phyloP scores from a whole-genome alignment of 2,329 filamentous ascomycete genomes.

The Anthostomella pinea region DNA sequence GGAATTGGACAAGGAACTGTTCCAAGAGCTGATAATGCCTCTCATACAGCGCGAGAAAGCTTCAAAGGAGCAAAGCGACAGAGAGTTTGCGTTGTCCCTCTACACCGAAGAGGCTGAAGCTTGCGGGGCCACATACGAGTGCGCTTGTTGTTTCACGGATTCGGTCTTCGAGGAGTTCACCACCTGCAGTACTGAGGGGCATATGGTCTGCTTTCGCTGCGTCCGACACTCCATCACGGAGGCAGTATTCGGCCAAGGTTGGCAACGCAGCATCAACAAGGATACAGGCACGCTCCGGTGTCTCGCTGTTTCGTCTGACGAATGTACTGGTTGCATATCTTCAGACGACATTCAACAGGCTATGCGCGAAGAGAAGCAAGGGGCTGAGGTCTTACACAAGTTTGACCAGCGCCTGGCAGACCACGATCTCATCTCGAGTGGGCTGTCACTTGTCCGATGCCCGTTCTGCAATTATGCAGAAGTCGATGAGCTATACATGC shows the following conservation, averaged over 20 bases:
- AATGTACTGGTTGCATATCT: conserved; percentile 74
- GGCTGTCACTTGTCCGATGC: conserved; percentile 75
- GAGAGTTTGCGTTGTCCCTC: conserved; percentile 48
- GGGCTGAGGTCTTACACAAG: conserved; percentile 67
- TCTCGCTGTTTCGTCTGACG: conserved; percentile 68
- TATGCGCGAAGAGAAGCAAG: conserved; percentile 66
- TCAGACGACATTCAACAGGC: conserved; percentile 68
- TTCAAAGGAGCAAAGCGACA: conserved; percentile 50
- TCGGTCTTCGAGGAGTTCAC: conserved; percentile 71
- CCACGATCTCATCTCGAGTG: conserved; percentile 70
- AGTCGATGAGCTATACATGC: conserved; percentile 72
- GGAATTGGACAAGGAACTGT: conserved; percentile 63
- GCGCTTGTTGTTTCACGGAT: conserved; percentile 73
- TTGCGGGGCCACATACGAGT: conserved; percentile 60
- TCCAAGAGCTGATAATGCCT: conserved; percentile 53
- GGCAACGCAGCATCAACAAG: conserved; percentile 75
- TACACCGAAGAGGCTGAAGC: conserved; percentile 60
- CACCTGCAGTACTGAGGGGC: conserved; percentile 64
- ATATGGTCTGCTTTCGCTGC: conserved; percentile 79
- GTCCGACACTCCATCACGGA: conserved; percentile 80
- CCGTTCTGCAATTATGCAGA: conserved; percentile 93
- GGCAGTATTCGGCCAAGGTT: conserved; percentile 89
- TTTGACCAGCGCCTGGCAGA: conserved; percentile 78
- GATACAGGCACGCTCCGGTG: conserved; percentile 75
- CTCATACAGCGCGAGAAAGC: conserved; percentile 43